Conservation (phyloP, 768 basidiomycete genomes). For the Boletellus emodensis region DNA sequence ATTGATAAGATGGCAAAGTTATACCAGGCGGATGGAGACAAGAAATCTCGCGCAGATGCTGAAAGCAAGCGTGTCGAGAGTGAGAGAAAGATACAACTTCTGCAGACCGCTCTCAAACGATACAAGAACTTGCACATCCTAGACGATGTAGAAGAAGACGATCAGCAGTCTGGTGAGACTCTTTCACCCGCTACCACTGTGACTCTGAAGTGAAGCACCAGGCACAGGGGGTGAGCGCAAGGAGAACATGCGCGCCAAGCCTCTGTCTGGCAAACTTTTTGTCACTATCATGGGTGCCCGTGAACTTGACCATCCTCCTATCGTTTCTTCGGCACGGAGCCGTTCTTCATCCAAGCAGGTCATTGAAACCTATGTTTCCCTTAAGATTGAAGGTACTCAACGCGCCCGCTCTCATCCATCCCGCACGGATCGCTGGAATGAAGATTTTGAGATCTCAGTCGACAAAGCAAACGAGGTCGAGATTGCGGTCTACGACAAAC, state of each 20-base stretch:
- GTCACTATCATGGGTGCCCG: slow-evolving; percentile 87
- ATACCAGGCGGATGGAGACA: slow-evolving; percentile 95
- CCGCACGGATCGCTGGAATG: slow-evolving; percentile 95
- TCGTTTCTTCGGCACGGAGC: slow-evolving; percentile 52
- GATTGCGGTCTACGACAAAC: slow-evolving; percentile 92
- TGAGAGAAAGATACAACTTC: slow-evolving; percentile 92
- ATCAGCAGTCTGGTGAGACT: slow-evolving; percentile 57
- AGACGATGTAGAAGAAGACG: slow-evolving; percentile 85
- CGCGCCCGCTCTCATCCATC: slow-evolving; percentile 89
- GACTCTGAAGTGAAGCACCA: slow-evolving; percentile 33
- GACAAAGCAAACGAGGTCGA: slow-evolving; percentile 99
- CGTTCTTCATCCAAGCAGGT: slow-evolving; percentile 77
- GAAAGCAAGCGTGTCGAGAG: slow-evolving; percentile 93
- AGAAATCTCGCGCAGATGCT: slow-evolving; percentile 89
- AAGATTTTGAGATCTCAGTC: slow-evolving; percentile 93
- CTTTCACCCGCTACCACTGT: neutral
- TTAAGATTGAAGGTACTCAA: slow-evolving; percentile 96
- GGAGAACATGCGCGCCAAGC: slow-evolving; percentile 89
- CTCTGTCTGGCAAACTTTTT: slow-evolving; percentile 87
- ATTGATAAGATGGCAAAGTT: slow-evolving; percentile 99
- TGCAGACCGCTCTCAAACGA: slow-evolving; percentile 87
- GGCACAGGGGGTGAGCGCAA: slow-evolving; percentile 81
- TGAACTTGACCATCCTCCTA: slow-evolving; percentile 92
- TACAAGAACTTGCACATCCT: slow-evolving; percentile 96
- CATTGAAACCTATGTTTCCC: slow-evolving; percentile 82